Conservation (phyloP, 495 filamentous ascomycete species). For the Aspergillus carlsbadensis region DNA sequence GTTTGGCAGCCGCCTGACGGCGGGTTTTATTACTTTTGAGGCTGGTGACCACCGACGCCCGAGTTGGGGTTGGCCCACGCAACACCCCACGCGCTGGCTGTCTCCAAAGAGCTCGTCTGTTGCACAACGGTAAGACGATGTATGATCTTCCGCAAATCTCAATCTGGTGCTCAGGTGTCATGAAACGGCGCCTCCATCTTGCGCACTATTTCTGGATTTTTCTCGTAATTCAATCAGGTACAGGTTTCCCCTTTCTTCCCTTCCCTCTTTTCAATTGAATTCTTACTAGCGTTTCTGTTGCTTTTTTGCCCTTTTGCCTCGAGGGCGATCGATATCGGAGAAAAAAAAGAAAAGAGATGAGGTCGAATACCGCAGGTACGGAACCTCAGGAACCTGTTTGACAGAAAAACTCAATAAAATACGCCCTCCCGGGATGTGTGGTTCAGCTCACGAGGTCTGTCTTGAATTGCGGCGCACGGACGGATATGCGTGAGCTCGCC, state of each 20-base stretch:
- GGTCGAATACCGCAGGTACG: constrained; percentile 24
- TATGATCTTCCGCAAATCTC: constrained; percentile 19
- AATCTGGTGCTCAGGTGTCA: constrained; percentile 14
- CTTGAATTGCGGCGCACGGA: constrained; percentile 24
- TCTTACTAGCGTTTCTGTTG: not conserved
- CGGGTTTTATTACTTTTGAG: constrained; percentile 16
- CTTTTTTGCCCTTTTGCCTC: not conserved
- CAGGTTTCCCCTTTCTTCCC: not conserved
- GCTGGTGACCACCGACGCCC: constrained; percentile 22
- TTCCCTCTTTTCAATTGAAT: not conserved
- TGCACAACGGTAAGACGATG: constrained; percentile 22
- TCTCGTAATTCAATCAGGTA: constrained; percentile 13
- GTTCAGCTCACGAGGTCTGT: constrained; percentile 28
- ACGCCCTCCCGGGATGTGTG: constrained; percentile 6
- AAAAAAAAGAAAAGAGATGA: constrained; percentile 17
- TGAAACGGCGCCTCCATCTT: constrained; percentile 13
- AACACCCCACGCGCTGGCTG: constrained; percentile 19
- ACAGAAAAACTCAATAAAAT: constrained; percentile 16
- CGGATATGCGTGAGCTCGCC: constrained; percentile 26
- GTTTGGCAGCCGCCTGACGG: constrained; percentile 16
- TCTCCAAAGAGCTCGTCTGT: constrained; percentile 11
- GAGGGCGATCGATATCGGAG: constrained; percentile 12
- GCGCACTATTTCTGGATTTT: constrained; percentile 19
- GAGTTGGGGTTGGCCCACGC: constrained; percentile 20
- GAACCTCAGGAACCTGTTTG: constrained; percentile 30